Percentiles rank a stretch among this genome's conserved stretches.
These are phyloP conservation scores for Pythium apleroticum DNA, from an alignment of 352 stramenopile species.

Conservation along the genomic window DNA sequence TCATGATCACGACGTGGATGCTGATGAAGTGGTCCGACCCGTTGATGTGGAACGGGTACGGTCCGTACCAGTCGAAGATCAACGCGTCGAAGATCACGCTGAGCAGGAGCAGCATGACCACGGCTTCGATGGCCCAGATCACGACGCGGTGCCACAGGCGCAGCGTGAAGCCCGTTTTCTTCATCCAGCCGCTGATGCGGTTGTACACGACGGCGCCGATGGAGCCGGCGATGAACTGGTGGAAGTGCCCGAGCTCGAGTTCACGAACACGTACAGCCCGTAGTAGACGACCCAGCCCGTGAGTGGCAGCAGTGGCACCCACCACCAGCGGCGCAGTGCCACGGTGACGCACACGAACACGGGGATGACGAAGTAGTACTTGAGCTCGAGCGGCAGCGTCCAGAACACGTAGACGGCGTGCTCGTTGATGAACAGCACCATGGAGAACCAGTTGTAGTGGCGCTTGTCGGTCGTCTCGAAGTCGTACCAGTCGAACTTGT, in stretches of 20 bases:
- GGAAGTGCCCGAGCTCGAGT: background rate
- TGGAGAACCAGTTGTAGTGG: constrained; percentile 10
- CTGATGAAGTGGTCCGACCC: background rate
- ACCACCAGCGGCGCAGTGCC: background rate
- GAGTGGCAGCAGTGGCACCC: background rate
- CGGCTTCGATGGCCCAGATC: background rate
- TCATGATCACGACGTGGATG: background rate
- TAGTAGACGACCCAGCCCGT: constrained; percentile 1
- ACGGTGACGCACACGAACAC: background rate
- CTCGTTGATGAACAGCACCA: constrained; percentile 32
- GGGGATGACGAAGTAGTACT: constrained; percentile 1
- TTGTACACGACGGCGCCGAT: constrained; percentile 1
- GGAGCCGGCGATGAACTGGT: background rate
- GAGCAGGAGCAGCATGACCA: background rate
- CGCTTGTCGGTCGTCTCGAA: background rate
- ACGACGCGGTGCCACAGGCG: background rate
- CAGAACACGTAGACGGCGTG: constrained; percentile 19
- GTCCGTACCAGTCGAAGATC: constrained; percentile 1
- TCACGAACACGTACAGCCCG: background rate
- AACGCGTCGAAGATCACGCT: background rate
- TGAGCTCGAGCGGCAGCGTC: background rate
- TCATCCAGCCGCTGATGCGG: background rate
- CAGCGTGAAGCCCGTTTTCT: background rate
- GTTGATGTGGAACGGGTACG: background rate
- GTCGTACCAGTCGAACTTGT: too few relatives aligned